Base-by-base conservation (phyloP, 73 alveolate species). In the Vitrella brassicaformis region DNA sequence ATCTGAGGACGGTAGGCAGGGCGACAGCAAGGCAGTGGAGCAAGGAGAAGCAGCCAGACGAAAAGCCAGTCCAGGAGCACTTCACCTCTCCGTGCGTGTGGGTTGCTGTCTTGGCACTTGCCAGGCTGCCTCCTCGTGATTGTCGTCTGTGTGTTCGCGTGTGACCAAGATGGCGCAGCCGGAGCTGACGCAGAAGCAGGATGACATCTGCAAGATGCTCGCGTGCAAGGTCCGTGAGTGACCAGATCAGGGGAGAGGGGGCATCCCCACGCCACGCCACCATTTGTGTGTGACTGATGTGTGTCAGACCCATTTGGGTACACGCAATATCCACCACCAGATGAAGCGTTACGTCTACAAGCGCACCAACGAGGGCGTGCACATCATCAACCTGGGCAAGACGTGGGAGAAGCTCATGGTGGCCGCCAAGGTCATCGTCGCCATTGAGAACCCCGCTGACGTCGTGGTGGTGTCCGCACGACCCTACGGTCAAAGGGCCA, bases 401-500 rank as follows among this genome's bases (percentile, higher is more conserved):
- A 81, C 96, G 31, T 90, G 93, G 96, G 93, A 90, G 85, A 90
- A 90, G 90, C 84, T 90, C 80, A 88, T 83, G 93, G 47, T 80
- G 75, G 96, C 96, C 30, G 96, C 96, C 65, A 85, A 92, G 70
- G 81, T 90, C 81, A 90, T 90, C 77, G 96, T 90, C 64, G 93
- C 96, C 74, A 82, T 90, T 77, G 87, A 81, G 81, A 90, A 90
- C 82, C 93, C 93, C 1, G 80, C 84, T 47, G 95, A 80, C 66
- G 72, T 77, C 78, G 47, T 77, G 72, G 84, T 84, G 56, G 92
- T 88, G 47, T 71, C 91, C 68, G 85, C 77, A 86, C 89, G 96
- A 66, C 88, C 84, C 78, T 85, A 86, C 76, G 97, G 96, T 30
- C 92, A 92, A 71, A 92, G 98, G 76, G 97, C 98, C 28, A 95